phyloP scores from a whole-genome alignment of 495 filamentous ascomycete genomes.

The Podospora fimiseda region DNA sequence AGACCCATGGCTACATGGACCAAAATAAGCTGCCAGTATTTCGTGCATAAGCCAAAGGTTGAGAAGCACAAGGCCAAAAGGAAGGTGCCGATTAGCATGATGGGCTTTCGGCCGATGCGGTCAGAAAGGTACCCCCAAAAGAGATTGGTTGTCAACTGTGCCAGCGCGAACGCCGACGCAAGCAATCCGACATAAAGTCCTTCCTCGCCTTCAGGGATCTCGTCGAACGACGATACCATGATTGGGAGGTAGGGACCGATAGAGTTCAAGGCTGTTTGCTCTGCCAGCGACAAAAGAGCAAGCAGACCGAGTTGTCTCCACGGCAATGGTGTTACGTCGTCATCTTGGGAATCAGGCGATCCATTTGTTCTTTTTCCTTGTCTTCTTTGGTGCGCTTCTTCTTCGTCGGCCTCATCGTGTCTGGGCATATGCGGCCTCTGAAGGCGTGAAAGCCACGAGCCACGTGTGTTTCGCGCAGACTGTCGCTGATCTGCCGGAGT shows the following conservation, averaged over 20 bases:
- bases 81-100: slow-evolving; percentile 80
- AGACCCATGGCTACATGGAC: slow-evolving; percentile 88
- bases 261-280: slow-evolving; percentile 94
- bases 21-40: slow-evolving; percentile 70
- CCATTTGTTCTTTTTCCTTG: background rate
- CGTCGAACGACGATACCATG: slow-evolving; percentile 82
- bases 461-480: background rate
- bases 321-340: slow-evolving; percentile 61
- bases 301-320: slow-evolving; percentile 76
- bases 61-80: slow-evolving; percentile 74
- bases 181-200: slow-evolving; percentile 88
- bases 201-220: slow-evolving; percentile 61
- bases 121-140: slow-evolving; percentile 93
- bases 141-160: slow-evolving; percentile 86
- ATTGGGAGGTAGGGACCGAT: slow-evolving; percentile 93
- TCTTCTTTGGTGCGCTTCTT: background rate
- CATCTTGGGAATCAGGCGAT: slow-evolving; percentile 4
- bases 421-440: slow-evolving; percentile 9
- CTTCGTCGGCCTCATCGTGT: slow-evolving; percentile 9
- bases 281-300: slow-evolving; percentile 80
- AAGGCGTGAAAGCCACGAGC: slow-evolving; percentile 7
- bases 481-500: slow-evolving; percentile 42
- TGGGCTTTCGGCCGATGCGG: slow-evolving; percentile 83
- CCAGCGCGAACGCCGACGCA: slow-evolving; percentile 83
- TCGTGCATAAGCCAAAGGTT: slow-evolving; percentile 81